Evolutionary conservation across 352 stramenopile species (phyloP), one percentile per base, ranked within the genome.

Genomic region (Phytopythium kandeliae): DNA sequence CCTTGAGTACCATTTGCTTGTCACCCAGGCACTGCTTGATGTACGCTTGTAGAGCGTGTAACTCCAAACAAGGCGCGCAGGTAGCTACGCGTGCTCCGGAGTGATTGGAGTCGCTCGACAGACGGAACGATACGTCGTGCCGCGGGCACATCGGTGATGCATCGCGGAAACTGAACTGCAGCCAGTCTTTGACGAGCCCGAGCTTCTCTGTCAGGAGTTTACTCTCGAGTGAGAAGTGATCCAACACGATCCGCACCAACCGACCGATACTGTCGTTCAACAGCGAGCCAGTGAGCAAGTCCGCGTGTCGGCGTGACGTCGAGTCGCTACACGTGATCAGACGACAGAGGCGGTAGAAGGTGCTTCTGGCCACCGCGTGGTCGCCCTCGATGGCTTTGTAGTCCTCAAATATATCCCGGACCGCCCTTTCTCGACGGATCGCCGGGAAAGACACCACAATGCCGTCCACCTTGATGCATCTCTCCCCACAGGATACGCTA

Each of bases 191-290:
- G 30, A 38, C 19, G 15, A 51, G 4, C 12, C 0, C 12, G 15
- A 51, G 30, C 45, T 51, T 51, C 30, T 40, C 33, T 7, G 30
- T 11, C 13, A 51, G 30, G 0, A 19, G 0, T 5, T 10, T 10
- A 7, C 45, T 26, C 22, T 51, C 45, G 11, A 2, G 1, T 2
- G 45, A 19, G 3, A 51, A 28, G 16, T 41, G 30, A 9, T 51
- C 45, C 2, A 11, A 26, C 6, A 41, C 28, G 33, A 51, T 51
- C 3, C 28, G 30, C 19, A 31, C 13, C 19, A 51, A 13, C 15
- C 45, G 45, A 25, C 15, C 30, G 22, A 51, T 4, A 16, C 45
- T 51, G 45, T 51, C 45, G 5, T 51, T 30, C 26, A 51, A 19
- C 4, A 50, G 44, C 25, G 13, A 8, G 11, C 44, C 17, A 40